These are phyloP conservation scores for Talaromyces nanjingensis DNA, from an alignment of 495 filamentous ascomycete species.

Conservation along the genomic window DNA sequence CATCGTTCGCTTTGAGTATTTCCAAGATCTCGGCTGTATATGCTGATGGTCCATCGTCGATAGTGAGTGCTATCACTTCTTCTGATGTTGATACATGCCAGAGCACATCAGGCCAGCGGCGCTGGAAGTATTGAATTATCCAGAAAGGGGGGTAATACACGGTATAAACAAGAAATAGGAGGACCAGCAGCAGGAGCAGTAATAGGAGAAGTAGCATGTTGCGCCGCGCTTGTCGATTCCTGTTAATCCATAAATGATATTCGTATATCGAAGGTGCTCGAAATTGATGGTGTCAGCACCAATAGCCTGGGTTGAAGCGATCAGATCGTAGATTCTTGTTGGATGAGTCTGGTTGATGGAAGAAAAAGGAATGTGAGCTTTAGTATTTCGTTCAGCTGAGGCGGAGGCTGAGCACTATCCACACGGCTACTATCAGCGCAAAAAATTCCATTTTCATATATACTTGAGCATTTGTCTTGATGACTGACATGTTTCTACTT, in stretches of 20 bases:
- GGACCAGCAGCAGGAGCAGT: neutral
- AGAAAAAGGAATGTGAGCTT: neutral
- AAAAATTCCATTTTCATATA: neutral
- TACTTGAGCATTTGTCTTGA: neutral
- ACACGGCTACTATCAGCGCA: neutral
- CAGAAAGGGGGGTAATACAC: conserved; percentile 67
- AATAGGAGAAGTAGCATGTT: conserved; percentile 6
- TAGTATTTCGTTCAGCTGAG: neutral
- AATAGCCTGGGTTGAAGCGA: neutral
- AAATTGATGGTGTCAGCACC: neutral
- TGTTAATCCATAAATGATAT: neutral
- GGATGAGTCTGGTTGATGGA: neutral
- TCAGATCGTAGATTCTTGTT: neutral
- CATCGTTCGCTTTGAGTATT: conserved; percentile 48
- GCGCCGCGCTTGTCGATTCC: neutral
- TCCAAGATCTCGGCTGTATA: conserved; percentile 66
- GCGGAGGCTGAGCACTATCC: neutral
- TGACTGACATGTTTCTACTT: neutral
- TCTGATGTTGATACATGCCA: conserved; percentile 53
- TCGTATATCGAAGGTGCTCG: neutral
- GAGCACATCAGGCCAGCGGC: conserved; percentile 67
- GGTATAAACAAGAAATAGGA: conserved; percentile 41
- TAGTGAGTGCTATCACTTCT: conserved; percentile 69
- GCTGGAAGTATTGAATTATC: conserved; percentile 60
- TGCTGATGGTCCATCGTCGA: conserved; percentile 74